A percentile compares a stretch with the other conserved stretches of the same genome.
phyloP scores from a whole-genome alignment of 495 filamentous ascomycete genomes.

The Darksidea phi region DNA sequence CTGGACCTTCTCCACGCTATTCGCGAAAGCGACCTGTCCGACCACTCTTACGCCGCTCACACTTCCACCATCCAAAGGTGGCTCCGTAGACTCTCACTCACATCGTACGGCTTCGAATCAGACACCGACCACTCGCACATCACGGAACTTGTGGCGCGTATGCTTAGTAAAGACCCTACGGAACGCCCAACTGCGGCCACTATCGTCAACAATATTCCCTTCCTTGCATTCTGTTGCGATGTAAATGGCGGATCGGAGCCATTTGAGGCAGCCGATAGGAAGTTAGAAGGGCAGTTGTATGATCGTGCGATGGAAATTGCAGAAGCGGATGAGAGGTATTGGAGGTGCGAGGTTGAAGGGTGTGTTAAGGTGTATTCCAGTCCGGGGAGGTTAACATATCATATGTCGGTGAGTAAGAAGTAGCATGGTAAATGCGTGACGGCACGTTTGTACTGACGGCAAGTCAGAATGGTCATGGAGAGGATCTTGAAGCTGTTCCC shows the following conservation, averaged over 20 bases:
- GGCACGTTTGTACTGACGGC: no score
- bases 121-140: slow-evolving; percentile 7
- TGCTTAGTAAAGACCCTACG: slow-evolving; percentile 3
- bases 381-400: background rate
- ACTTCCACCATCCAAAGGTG: background rate
- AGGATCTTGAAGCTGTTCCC: no score
- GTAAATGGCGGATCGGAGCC: slow-evolving; percentile 13
- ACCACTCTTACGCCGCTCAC: background rate
- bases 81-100: no score
- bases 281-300: background rate
- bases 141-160: slow-evolving; percentile 5
- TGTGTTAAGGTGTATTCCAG: slow-evolving; percentile 16
- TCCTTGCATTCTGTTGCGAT: slow-evolving; percentile 12
- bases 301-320: slow-evolving; percentile 9
- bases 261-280: slow-evolving; percentile 10
- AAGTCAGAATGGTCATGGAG: no score
- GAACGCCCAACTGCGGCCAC: slow-evolving; percentile 7
- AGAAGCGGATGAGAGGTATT: slow-evolving; percentile 1
- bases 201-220: slow-evolving; percentile 11
- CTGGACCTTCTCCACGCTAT: background rate
- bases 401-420: background rate
- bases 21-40: background rate
- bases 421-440: no score
- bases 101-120: slow-evolving; percentile 10
- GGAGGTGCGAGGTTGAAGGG: slow-evolving; percentile 10